phyloP scores from a whole-genome alignment of 2,329 filamentous ascomycete species.

The Colletotrichum orchidophilum region DNA sequence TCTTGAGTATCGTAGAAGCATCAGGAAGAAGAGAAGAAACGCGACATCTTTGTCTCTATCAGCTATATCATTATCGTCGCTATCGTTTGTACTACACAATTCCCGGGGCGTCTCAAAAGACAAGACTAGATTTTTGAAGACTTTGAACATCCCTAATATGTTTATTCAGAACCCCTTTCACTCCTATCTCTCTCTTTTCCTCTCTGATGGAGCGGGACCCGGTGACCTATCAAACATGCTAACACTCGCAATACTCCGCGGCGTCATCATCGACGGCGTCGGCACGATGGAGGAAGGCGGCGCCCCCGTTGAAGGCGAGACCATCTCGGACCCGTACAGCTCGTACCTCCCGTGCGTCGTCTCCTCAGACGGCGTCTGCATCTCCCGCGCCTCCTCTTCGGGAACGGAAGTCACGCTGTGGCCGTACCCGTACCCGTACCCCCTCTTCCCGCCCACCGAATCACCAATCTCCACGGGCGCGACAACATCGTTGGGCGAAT shows the following conservation, averaged over 20 bases:
- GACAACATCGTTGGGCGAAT: conserved; percentile 59
- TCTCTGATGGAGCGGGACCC: not conserved
- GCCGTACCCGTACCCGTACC: not conserved
- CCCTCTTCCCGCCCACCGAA: conserved; percentile 38
- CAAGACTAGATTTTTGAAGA: too few relatives aligned
- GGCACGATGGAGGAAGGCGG: conserved; percentile 14
- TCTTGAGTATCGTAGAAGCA: not conserved
- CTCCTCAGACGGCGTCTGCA: conserved; percentile 30
- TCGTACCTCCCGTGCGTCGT: conserved; percentile 50
- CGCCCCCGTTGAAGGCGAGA: conserved; percentile 28
- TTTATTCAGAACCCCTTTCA: not conserved
- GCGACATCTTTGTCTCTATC: too few relatives aligned
- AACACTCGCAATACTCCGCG: conserved; percentile 17
- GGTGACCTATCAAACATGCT: conserved; percentile 24
- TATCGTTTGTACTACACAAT: too few relatives aligned
- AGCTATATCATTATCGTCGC: too few relatives aligned
- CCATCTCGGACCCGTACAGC: conserved; percentile 52
- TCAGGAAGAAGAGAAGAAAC: not conserved
- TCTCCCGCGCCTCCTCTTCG: not conserved
- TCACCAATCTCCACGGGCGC: conserved; percentile 63
- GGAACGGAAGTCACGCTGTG: not conserved
- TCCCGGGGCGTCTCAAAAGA: too few relatives aligned
- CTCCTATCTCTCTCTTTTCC: not conserved
- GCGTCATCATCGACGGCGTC: conserved; percentile 17
- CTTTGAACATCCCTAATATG: not conserved